Percentiles rank a stretch among this genome's conserved stretches.
Conservation (phyloP, 768 basidiomycete species). For the Myochromella boudieri region DNA sequence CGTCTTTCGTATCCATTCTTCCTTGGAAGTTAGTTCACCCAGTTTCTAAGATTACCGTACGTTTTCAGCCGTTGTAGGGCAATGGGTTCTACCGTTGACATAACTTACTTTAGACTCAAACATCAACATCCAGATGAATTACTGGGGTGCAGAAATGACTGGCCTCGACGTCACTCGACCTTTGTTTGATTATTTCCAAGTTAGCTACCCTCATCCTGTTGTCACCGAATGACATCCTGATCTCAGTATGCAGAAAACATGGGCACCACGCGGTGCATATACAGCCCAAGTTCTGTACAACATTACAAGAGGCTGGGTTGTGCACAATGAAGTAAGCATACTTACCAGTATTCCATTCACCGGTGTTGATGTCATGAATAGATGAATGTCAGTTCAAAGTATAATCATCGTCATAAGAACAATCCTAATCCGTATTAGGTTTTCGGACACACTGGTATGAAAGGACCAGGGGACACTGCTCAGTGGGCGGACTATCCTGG, state of each 20-base stretch:
- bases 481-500: conserved; percentile 75
- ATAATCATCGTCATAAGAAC: not conserved
- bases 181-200: conserved; percentile 70
- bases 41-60: conserved; percentile 44
- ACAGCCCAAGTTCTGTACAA: conserved; percentile 73
- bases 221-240: not conserved
- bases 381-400: conserved; percentile 56
- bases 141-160: conserved; percentile 74
- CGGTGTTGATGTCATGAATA: conserved; percentile 22
- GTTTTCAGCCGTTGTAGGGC: conserved; percentile 6
- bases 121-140: conserved; percentile 83
- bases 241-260: conserved; percentile 53
- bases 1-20: conserved; percentile 18
- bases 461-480: conserved; percentile 53
- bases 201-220: conserved; percentile 21
- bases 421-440: conserved; percentile 38
- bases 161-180: conserved; percentile 57
- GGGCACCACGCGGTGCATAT: conserved; percentile 66
- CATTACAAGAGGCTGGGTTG: conserved; percentile 72
- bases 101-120: conserved; percentile 60
- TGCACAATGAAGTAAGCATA: conserved; percentile 62
- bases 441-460: conserved; percentile 85
- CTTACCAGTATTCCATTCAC: not conserved
- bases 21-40: not conserved
- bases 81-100: not conserved